Conservation (phyloP, 2,329 filamentous ascomycete genomes). For the Penicillium sp. region DNA sequence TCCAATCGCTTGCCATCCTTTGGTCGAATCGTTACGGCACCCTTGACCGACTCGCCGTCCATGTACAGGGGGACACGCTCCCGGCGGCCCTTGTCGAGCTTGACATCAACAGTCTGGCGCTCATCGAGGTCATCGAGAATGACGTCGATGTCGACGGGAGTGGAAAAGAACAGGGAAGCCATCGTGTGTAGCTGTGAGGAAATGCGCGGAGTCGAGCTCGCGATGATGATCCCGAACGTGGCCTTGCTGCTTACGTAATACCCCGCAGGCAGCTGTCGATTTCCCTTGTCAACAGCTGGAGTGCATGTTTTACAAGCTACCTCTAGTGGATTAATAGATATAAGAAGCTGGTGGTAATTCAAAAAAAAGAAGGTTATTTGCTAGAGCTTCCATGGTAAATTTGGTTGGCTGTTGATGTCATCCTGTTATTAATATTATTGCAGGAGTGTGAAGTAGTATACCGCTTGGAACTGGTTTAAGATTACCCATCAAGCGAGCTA, state of each 20-base stretch:
- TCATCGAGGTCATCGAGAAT: constrained; percentile 95
- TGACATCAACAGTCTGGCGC: constrained; percentile 93
- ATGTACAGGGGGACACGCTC: constrained; percentile 97
- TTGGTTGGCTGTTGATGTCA: background rate
- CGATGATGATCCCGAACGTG: constrained; percentile 33
- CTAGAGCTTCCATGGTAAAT: background rate
- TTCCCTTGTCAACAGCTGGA: too few relatives aligned
- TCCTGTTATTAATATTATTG: background rate
- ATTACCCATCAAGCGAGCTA: too few relatives aligned
- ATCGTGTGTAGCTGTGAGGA: constrained; percentile 57
- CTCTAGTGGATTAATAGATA: background rate
- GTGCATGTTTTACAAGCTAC: background rate
- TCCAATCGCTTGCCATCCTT: constrained; percentile 98
- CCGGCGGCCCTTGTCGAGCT: constrained; percentile 96
- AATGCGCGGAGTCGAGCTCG: constrained; percentile 21
- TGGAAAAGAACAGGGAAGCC: constrained; percentile 99
- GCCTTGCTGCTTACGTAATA: constrained; percentile 29
- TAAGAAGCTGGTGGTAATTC: background rate
- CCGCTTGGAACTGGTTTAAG: background rate
- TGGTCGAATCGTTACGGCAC: constrained; percentile 89
- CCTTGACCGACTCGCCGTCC: constrained; percentile 98
- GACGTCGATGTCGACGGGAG: constrained; percentile 97
- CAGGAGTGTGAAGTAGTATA: background rate
- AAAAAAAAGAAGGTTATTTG: background rate
- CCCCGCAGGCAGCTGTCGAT: constrained; percentile 20